These are phyloP conservation scores for Dissophora ornata DNA, from an alignment of 192 early-diverging fungal genomes.

Conservation along the genomic window DNA sequence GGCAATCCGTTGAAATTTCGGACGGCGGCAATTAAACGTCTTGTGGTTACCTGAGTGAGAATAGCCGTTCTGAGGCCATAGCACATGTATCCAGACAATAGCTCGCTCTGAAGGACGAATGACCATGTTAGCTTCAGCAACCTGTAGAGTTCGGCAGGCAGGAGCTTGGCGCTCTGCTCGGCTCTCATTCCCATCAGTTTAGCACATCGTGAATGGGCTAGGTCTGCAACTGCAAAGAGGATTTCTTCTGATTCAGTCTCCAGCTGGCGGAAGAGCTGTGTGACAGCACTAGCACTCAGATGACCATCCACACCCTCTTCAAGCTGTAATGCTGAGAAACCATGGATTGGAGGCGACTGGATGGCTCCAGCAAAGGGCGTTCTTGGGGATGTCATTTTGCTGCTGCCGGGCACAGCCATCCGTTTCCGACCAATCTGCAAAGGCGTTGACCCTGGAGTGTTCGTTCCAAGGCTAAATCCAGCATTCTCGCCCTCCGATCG, in stretches of 20 bases:
- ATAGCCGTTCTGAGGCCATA: constrained; percentile 91
- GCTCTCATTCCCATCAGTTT: constrained; percentile 87
- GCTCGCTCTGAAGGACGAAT: constrained; percentile 85
- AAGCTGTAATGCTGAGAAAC: constrained; percentile 25
- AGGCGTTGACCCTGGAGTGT: constrained; percentile 37
- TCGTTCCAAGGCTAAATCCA: constrained; percentile 45
- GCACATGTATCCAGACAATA: constrained; percentile 84
- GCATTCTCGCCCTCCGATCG: constrained; percentile 24
- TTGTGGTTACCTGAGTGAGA: constrained; percentile 74
- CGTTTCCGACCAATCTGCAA: constrained; percentile 22
- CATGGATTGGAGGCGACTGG: constrained; percentile 18
- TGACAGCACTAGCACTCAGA: constrained; percentile 12
- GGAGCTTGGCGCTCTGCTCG: constrained; percentile 91
- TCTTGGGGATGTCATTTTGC: constrained; percentile 7
- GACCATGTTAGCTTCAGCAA: constrained; percentile 84
- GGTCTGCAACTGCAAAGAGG: constrained; percentile 83
- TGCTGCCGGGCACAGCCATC: neutral
- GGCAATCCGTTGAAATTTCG: too few species aligned
- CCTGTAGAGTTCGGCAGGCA: constrained; percentile 88
- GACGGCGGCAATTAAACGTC: too few species aligned
- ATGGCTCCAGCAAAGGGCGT: constrained; percentile 10
- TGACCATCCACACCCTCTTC: constrained; percentile 29
- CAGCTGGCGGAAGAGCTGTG: constrained; percentile 61
- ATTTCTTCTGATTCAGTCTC: constrained; percentile 78
- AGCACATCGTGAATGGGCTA: constrained; percentile 87